Percentiles rank a stretch among this genome's conserved stretches.
Evolutionary conservation across 1,139 yeast species (phyloP).

Genomic region (Yamadazyma sp.): DNA sequence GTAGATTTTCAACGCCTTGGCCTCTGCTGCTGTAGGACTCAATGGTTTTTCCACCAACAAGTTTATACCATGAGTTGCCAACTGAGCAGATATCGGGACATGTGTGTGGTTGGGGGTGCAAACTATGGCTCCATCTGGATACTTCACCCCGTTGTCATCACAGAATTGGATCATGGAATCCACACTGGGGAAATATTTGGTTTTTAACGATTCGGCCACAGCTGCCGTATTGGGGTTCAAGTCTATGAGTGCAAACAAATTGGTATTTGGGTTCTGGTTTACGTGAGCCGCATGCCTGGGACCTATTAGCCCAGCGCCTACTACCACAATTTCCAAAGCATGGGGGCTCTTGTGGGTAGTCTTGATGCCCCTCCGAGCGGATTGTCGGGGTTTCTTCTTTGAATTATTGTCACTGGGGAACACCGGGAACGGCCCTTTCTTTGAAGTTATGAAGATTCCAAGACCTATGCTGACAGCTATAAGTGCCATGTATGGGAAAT

Average conservation of each 20-base stretch:
- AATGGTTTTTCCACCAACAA: constrained; percentile 44
- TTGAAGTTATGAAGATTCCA: neutral
- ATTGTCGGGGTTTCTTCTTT: no score
- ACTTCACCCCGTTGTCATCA: constrained; percentile 20
- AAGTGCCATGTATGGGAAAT: no score
- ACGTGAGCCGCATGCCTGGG: constrained; percentile 42
- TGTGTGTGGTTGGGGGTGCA: constrained; percentile 48
- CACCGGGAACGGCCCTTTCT: no score
- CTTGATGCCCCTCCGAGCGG: no score
- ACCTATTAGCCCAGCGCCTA: constrained; percentile 41
- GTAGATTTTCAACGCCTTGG: constrained; percentile 30
- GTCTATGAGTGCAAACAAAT: constrained; percentile 37
- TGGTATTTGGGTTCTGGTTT: constrained; percentile 21
- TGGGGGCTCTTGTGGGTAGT: neutral
- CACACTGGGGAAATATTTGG: constrained; percentile 28
- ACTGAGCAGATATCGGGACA: constrained; percentile 30
- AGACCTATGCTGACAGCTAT: no score
- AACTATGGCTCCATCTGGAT: constrained; percentile 44
- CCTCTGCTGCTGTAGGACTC: constrained; percentile 37
- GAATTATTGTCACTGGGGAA: no score
- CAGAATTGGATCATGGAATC: constrained; percentile 29
- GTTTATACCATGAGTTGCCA: constrained; percentile 37
- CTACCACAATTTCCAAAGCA: constrained; percentile 10
- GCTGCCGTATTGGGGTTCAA: constrained; percentile 25
- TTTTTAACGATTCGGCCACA: constrained; percentile 26